Percentiles rank a stretch among this genome's conserved stretches.
phyloP scores from a whole-genome alignment of 306 rosid species.

The Castanea sativa region DNA sequence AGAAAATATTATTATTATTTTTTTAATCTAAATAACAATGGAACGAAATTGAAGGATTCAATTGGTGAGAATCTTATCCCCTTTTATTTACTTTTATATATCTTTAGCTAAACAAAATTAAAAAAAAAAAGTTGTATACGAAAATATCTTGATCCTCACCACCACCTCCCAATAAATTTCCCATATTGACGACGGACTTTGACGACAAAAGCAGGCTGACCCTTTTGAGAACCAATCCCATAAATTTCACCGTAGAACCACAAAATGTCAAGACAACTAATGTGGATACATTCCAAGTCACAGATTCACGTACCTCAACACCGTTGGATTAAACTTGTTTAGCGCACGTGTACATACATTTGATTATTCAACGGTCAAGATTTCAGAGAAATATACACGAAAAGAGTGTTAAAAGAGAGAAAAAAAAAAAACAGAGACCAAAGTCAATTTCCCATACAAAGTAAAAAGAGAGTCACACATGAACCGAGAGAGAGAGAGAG shows the following conservation, averaged over 20 bases:
- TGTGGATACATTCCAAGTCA: no score
- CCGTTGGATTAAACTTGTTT: not conserved
- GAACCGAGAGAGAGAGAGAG: not conserved
- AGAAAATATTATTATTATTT: no score
- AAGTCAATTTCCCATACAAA: constrained; percentile 45
- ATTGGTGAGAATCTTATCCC: no score
- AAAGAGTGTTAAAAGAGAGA: not conserved
- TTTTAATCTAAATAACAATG: no score
- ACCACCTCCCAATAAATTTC: no score
- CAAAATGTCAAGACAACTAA: no score
- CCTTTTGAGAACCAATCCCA: not conserved
- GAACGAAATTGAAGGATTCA: no score
- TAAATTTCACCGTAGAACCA: not conserved
- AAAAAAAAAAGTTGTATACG: no score
- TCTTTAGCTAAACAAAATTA: no score
- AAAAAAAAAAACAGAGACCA: not conserved
- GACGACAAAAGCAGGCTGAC: not conserved
- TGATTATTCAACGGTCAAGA: constrained; percentile 30
- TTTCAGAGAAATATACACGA: constrained; percentile 21
- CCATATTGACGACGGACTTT: not conserved
- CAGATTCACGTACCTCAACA: not conserved
- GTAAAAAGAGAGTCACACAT: constrained; percentile 7
- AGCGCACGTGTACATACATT: constrained; percentile 12
- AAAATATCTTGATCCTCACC: no score
- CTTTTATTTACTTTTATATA: not conserved